A percentile compares a stretch with the other conserved stretches of the same genome.
phyloP scores from a whole-genome alignment of 805 yeast species.

The Wickerhamiella shivajii region DNA sequence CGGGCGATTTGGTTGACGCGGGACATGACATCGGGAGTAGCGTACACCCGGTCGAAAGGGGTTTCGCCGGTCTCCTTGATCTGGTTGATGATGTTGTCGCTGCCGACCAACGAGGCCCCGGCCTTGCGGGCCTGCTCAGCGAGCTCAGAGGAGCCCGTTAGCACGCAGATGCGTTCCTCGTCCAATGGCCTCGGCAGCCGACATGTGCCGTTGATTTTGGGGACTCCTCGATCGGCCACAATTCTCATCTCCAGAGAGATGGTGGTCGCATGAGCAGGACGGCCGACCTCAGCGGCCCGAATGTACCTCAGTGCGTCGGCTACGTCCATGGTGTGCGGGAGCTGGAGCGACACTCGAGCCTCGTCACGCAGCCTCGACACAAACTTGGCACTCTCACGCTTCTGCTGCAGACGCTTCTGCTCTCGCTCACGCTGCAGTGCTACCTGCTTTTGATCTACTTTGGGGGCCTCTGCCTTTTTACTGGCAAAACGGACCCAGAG shows the following conservation, averaged over 20 bases:
- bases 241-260: constrained; percentile 50
- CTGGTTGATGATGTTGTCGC: constrained; percentile 47
- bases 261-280: constrained; percentile 55
- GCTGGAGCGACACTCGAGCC: constrained; percentile 31
- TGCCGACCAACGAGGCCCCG: constrained; percentile 60
- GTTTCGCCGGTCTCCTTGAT: constrained; percentile 40
- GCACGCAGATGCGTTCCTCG: constrained; percentile 48
- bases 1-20: constrained; percentile 57
- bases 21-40: constrained; percentile 68
- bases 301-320: constrained; percentile 61
- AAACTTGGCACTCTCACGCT: constrained; percentile 18
- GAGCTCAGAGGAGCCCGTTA: constrained; percentile 43
- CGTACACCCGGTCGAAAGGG: constrained; percentile 61
- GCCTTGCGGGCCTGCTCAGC: constrained; percentile 38
- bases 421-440: constrained; percentile 24
- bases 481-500: constrained; percentile 9
- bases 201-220: constrained; percentile 57
- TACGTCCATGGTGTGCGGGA: constrained; percentile 57
- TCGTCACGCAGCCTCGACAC: constrained; percentile 20
- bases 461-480: constrained; percentile 13
- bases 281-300: constrained; percentile 85
- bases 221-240: constrained; percentile 62
- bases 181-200: constrained; percentile 60
- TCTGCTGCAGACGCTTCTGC: constrained; percentile 20
- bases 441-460: constrained; percentile 22